A percentile compares a stretch with the other conserved stretches of the same genome.
phyloP scores from a whole-genome alignment of 2,329 filamentous ascomycete genomes.

The Hypoxylon sp. region DNA sequence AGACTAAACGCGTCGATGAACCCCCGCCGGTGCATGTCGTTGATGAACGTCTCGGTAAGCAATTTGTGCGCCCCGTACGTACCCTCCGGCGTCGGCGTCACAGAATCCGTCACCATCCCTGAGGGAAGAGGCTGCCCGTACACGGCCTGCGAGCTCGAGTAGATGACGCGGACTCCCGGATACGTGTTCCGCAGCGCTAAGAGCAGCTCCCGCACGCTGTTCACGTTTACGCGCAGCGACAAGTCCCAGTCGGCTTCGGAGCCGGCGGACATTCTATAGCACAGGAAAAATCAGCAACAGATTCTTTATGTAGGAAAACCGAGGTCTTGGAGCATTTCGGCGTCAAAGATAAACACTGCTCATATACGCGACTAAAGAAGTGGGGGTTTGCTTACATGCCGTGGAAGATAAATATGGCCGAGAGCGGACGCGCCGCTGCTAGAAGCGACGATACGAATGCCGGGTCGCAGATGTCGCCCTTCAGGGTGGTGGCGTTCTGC shows the following conservation, averaged over 20 bases:
- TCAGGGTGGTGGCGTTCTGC: slow-evolving; percentile 61
- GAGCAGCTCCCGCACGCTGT: slow-evolving; percentile 67
- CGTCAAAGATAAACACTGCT: background rate
- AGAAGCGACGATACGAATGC: slow-evolving; percentile 57
- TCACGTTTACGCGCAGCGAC: slow-evolving; percentile 70
- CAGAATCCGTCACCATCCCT: slow-evolving; percentile 60
- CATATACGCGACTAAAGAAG: too few species aligned
- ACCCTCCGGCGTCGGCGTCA: slow-evolving; percentile 68
- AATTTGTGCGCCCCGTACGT: slow-evolving; percentile 74
- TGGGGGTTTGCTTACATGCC: slow-evolving; percentile 58
- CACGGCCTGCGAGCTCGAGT: slow-evolving; percentile 72
- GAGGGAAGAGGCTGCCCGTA: slow-evolving; percentile 69
- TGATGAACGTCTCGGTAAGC: slow-evolving; percentile 70
- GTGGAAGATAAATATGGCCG: slow-evolving; percentile 71
- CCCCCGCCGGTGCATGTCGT: slow-evolving; percentile 70
- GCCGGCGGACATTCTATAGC: slow-evolving; percentile 67
- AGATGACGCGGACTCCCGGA: slow-evolving; percentile 69
- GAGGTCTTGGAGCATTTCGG: background rate
- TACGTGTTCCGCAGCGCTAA: slow-evolving; percentile 60
- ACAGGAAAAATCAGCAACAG: background rate
- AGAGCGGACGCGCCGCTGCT: slow-evolving; percentile 58
- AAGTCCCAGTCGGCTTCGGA: slow-evolving; percentile 71
- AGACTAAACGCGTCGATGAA: slow-evolving; percentile 68
- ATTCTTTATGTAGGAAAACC: background rate
- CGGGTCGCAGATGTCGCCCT: slow-evolving; percentile 60